Evolutionary conservation across 2,329 filamentous ascomycete species (phyloP), one percentile per base, ranked within the genome.

Genomic region (Venturia asperata): DNA sequence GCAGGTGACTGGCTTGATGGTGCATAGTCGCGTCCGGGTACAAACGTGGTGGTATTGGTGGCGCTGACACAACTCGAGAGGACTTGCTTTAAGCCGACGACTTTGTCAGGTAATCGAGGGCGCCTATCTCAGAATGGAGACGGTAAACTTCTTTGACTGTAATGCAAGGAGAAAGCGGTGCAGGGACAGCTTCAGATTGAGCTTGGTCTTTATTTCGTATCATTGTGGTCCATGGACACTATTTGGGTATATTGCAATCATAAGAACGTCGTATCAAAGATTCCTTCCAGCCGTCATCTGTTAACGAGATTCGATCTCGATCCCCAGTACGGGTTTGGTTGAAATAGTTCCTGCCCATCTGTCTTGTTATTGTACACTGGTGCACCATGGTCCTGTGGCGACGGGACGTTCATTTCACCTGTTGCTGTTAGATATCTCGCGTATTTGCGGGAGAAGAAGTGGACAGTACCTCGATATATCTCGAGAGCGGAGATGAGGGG

Each of bases 401-500:
- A 49, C 5, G 65, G 65, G 1, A 67, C 65, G 7, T 42, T 65
- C 65, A 67, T 67, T 58, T 67, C 65, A 10, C 65, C 65, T 66
- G 52, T 65, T 1, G n/a, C 24, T 15, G 52, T 27, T 49, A 37
- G 45, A 39, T 21, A 30, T 58, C 9, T 27, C 3, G 21, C 5
- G n/a, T 10, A 42, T 2, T n/a, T 19, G 17, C 24, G 6, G 7
- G 30, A 5, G 13, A 11, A 24, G 5, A 17, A 11, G 3, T 13
- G 10, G 42, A 39, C 73, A 47, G 77, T 79, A 67, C 83, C 82
- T 67, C 83, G 73, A 60, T 82, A 74, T 63, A 88, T 85, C 72
- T 88, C 86, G 37, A 87, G 72, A 1, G 81, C 79, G 2, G 81
- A 84, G 2, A 88, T 78, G 19, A 87, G 70, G 0, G 85, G 85